A percentile compares a stretch with the other conserved stretches of the same genome.
Conservation (phyloP, 371 early-diverging fungal species). For the Smittium mucronatum region DNA sequence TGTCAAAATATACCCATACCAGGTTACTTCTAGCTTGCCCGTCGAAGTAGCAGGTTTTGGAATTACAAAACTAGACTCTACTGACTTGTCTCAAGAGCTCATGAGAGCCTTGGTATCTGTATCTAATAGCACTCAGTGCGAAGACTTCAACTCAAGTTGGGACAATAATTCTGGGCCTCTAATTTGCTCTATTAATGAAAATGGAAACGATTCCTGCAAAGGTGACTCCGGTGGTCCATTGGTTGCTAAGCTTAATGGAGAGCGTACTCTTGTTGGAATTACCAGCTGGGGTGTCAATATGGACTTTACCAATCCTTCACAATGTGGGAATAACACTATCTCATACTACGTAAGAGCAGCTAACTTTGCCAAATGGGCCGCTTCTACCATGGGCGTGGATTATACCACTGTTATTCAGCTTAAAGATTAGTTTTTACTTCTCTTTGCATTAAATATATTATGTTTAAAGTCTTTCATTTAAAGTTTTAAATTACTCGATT, state of each 20-base stretch:
- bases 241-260: conserved; percentile 21
- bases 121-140: not conserved
- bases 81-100: not conserved
- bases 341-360: conserved; percentile 4
- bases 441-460: too few relatives aligned
- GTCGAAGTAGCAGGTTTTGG: conserved; percentile 3
- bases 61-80: not conserved
- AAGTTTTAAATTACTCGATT: too few relatives aligned
- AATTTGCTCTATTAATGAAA: conserved; percentile 31
- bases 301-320: not conserved
- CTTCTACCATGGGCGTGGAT: not conserved
- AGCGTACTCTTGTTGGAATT: conserved; percentile 23
- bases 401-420: too few relatives aligned
- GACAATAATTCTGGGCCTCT: conserved; percentile 13
- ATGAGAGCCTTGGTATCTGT: not conserved
- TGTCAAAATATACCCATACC: not conserved
- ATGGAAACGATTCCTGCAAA: conserved; percentile 33
- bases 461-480: too few relatives aligned
- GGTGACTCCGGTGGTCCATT: conserved; percentile 39
- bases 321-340: conserved; percentile 6
- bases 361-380: not conserved
- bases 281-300: conserved; percentile 22
- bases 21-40: not conserved
- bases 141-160: not conserved
- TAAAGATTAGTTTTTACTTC: too few relatives aligned